phyloP scores from a whole-genome alignment of 2,329 filamentous ascomycete genomes.

The Sarocladium brachiariae region DNA sequence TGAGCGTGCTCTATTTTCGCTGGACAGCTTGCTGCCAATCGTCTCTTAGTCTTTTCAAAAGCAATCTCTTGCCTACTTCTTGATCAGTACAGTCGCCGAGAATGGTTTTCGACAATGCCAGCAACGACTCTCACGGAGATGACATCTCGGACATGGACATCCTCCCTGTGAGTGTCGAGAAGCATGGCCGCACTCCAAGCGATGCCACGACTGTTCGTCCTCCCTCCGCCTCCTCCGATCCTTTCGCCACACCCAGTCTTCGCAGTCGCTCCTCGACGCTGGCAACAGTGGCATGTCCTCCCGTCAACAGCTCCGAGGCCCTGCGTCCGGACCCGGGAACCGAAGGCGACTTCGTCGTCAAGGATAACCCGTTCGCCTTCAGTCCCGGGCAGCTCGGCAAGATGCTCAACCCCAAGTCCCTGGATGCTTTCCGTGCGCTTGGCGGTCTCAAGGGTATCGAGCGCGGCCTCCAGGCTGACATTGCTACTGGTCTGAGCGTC shows the following conservation, averaged over 20 bases:
- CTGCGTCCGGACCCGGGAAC: slow-evolving; percentile 63
- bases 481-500: slow-evolving; percentile 56
- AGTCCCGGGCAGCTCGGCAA: slow-evolving; percentile 66
- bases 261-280: slow-evolving; percentile 1
- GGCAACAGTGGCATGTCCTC: not conserved
- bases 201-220: slow-evolving; percentile 2
- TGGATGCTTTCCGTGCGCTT: slow-evolving; percentile 62
- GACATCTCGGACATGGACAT: slow-evolving; percentile 2
- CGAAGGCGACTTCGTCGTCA: slow-evolving; percentile 60
- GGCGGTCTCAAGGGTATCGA: slow-evolving; percentile 64
- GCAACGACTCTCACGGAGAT: not conserved
- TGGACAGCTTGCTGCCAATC: not conserved
- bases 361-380: slow-evolving; percentile 67
- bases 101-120: not conserved
- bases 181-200: not conserved
- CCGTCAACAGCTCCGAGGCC: slow-evolving; percentile 25
- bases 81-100: not conserved
- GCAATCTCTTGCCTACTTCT: not conserved
- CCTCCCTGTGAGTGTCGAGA: not conserved
- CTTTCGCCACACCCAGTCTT: not conserved
- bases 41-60: not conserved
- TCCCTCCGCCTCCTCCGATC: not conserved
- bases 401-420: slow-evolving; percentile 67
- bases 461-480: slow-evolving; percentile 59
- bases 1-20: slow-evolving; percentile 1